Evolutionary conservation across 371 early-diverging fungal genomes (phyloP), one percentile per base, ranked within the genome.

Genomic region (Mortierella polycephala): DNA sequence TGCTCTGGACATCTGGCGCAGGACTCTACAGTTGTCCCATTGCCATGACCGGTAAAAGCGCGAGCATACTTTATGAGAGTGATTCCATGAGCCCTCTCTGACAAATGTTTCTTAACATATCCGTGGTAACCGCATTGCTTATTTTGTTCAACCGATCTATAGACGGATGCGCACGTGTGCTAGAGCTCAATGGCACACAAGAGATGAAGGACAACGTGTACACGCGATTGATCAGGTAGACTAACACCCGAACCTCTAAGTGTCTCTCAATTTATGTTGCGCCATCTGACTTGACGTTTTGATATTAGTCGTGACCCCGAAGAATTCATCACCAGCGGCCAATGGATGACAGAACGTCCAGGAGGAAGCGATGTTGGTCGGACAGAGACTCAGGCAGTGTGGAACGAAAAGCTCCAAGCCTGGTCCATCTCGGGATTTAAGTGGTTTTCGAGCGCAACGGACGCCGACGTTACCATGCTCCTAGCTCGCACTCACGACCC

Each of bases 281-380:
- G 30, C 2, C 30, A 30, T 30, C 30, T 41, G 40, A 14, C 2
- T 62, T 75, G 45, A 37, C 21, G 16, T 40, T 8, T 37, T 14
- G 5, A 5, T 2, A 12, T 6, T 39, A 70, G 86, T 42, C 88
- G 91, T 11, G 88, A 91, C 64, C 90, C 91, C 9, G 67, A 62
- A 6, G 10, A 42, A 30, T 88, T 89, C 57, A 87, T 88, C 84
- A 91, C 90, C 10, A 86, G 86, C 57, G 91, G 91, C 6, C 93
- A 93, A 67, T 91, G 91, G 91, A 93, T 91, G 93, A 93, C 91
- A 0, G 93, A 93, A 64, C 82, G 91, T 8, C 89, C 90, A 7
- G 91, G 91, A 49, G 91, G 93, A 40, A 85, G 85, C 23, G 89
- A 90, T 65, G 87, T 91, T 9, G 83, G 80, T 2, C 76, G 71